Conservation (phyloP, 495 filamentous ascomycete genomes). For the Elaphomyces granulatus region DNA sequence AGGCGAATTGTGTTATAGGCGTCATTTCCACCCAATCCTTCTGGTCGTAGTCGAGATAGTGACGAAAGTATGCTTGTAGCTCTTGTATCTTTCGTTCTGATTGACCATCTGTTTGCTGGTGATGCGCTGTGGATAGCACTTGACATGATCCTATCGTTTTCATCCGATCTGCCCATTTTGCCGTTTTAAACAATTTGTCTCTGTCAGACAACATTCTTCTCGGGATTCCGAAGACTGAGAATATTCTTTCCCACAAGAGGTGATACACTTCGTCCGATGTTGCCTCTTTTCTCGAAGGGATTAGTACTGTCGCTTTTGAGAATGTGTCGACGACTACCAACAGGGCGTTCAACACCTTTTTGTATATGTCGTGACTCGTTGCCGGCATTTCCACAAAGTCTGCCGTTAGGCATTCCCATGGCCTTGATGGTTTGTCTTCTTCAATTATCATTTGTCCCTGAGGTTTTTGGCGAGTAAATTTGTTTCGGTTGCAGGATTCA, state of each 20-base stretch:
- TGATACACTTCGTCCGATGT: not conserved
- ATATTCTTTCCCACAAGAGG: not conserved
- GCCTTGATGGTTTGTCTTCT: too few species aligned
- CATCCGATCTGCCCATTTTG: not conserved
- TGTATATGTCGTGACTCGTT: too few species aligned
- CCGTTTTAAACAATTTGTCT: not conserved
- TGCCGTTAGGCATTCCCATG: too few species aligned
- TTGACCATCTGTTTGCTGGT: constrained; percentile 9
- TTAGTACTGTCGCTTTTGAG: not conserved
- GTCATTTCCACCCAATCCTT: not conserved
- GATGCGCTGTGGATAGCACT: constrained; percentile 1
- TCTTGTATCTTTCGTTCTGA: too few species aligned
- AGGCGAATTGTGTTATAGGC: not conserved
- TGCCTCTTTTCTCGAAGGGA: not conserved
- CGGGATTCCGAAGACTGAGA: not conserved
- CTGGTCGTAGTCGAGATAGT: not conserved
- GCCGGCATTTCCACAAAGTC: too few species aligned
- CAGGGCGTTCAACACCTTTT: too few species aligned
- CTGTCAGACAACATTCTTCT: not conserved
- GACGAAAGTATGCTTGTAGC: not conserved
- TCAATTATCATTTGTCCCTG: too few species aligned
- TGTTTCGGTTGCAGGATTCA: not conserved
- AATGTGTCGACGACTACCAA: not conserved
- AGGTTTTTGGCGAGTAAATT: too few species aligned
- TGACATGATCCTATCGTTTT: not conserved